These are phyloP conservation scores for Melastoma candidum DNA, from an alignment of 441 rosid species.

Conservation along the genomic window DNA sequence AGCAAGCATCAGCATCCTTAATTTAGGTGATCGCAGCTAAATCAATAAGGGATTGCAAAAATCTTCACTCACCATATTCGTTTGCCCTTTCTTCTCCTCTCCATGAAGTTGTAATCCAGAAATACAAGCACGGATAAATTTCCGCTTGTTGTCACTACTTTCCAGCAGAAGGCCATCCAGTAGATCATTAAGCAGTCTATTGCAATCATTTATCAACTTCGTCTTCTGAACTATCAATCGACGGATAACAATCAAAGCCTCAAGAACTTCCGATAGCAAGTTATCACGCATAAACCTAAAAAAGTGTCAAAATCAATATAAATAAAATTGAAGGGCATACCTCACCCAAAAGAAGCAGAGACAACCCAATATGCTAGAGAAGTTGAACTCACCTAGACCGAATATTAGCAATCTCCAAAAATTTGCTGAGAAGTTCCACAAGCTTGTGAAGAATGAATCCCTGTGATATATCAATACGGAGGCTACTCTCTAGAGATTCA, in stretches of 20 bases:
- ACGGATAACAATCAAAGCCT: conserved; percentile 95
- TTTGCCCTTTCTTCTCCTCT: conserved; percentile 80
- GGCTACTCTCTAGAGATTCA: conserved; percentile 92
- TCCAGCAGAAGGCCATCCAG: conserved; percentile 96
- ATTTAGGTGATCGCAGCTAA: neutral
- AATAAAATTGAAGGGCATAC: conserved; percentile 12
- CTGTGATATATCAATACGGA: conserved; percentile 97
- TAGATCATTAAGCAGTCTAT: conserved; percentile 89
- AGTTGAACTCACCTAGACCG: conserved; percentile 64
- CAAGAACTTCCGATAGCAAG: conserved; percentile 90
- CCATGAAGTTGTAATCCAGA: conserved; percentile 93
- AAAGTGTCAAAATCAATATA: conserved; percentile 23
- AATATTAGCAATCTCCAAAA: conserved; percentile 90
- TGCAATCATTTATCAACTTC: conserved; percentile 95
- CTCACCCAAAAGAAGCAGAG: conserved; percentile 4
- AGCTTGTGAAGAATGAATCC: conserved; percentile 99
- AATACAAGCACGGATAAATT: conserved; percentile 94
- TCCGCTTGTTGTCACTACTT: conserved; percentile 95
- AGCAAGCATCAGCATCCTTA: conserved; percentile 1
- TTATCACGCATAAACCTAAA: conserved; percentile 91
- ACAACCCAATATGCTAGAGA: neutral
- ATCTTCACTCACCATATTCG: conserved; percentile 52
- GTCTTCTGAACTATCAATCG: conserved; percentile 99
- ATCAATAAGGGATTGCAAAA: neutral
- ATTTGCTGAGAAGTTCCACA: conserved; percentile 93